Base-by-base conservation (phyloP, 371 early-diverging fungal species). In the Amoeboaphelidium occidentale region DNA sequence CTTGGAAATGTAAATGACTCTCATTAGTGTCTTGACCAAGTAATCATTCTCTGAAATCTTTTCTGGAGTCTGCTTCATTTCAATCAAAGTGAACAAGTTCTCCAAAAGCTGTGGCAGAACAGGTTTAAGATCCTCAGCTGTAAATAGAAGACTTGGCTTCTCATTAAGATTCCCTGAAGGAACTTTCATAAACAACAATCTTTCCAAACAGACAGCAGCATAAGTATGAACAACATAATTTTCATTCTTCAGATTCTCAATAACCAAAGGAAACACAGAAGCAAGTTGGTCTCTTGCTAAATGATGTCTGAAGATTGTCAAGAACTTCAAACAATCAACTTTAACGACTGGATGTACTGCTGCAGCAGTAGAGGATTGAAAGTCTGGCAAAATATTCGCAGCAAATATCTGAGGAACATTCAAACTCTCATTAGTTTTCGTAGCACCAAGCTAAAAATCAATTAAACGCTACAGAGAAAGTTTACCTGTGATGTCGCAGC, bases 1-100 rank as follows among this genome's bases (percentile, higher is more conserved):
- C 41, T 78, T 74, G 21, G 73, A 67, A 2, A 74, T 76, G 27
- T 83, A 66, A 51, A 87, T 72, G 1, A 85, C 74, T 42, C 91
- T 76, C 79, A 86, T 77, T 39, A 68, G 54, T 73, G 75, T 62
- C 58, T 77, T 77, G 83, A 92, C 86, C 51, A 88, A 56, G 51
- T 84, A 86, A 56, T 91, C 93, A 60, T 92, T 91, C 57, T 92
- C 97, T 0, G 94, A 86, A 47, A 93, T 59, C 59, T 89, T 88
- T 54, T 83, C 84, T 10, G 80, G 69, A 0, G 76, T 75, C 25
- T 62, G 54, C 10, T 61, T 60, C 48, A 55, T 55, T 53, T 77
- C 76, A 45, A 84, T 75, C 43, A 81, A 60, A 17, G 66, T 66
- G 59, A 91, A 87, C n/a, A 88, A 59, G 23, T 73, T 72, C 1